A percentile compares a stretch with the other conserved stretches of the same genome.
Evolutionary conservation across 345 rosid species (phyloP).

Genomic region (Hibiscus mutabilis): DNA sequence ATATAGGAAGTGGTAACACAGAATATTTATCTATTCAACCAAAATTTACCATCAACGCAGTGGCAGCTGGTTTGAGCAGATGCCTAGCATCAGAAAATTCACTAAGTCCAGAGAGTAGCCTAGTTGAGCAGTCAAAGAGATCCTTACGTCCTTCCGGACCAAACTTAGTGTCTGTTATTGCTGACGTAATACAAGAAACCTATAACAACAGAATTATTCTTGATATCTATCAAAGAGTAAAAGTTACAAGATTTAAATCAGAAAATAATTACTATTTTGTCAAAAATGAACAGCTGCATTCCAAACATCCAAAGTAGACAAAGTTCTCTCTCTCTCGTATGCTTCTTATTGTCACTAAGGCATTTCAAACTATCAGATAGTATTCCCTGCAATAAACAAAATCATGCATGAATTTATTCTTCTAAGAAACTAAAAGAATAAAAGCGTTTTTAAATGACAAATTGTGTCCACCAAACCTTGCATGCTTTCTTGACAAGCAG

Average conservation of each 20-base stretch:
- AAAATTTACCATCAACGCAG: no score
- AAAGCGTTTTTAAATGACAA: neutral
- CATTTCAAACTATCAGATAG: conserved; percentile 85
- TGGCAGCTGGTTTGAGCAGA: no score
- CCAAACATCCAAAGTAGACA: conserved; percentile 82
- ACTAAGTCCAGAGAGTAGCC: no score
- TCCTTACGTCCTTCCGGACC: no score
- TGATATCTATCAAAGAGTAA: neutral
- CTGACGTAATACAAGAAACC: conserved; percentile 43
- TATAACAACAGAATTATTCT: conserved; percentile 29
- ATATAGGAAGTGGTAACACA: no score
- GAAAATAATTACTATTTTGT: conserved; percentile 68
- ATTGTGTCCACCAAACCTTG: conserved; percentile 51
- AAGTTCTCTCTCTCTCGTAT: conserved; percentile 95
- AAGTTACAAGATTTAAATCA: conserved; percentile 1
- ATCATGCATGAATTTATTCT: neutral
- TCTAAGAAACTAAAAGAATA: neutral
- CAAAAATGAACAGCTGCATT: conserved; percentile 89
- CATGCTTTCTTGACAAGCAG: conserved; percentile 81
- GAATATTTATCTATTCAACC: no score
- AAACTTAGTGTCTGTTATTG: no score
- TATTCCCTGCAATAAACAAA: conserved; percentile 65
- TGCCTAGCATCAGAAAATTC: no score
- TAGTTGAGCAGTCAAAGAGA: no score
- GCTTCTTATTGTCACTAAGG: conserved; percentile 96